Evolutionary conservation across 768 basidiomycete species (phyloP).

Genomic region (Boletus reticuloceps): DNA sequence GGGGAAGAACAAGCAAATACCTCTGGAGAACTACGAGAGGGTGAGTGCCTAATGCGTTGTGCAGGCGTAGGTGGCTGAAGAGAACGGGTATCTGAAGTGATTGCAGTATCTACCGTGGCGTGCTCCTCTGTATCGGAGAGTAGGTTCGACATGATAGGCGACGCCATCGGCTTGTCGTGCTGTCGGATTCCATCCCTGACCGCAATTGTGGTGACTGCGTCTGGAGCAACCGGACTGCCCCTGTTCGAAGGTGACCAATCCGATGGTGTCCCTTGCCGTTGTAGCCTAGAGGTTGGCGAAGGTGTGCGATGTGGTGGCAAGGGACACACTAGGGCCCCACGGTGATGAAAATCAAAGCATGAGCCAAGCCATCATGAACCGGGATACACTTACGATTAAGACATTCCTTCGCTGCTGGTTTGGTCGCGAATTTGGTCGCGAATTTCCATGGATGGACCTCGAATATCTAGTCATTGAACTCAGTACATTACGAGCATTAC

Average conservation of each 20-base stretch:
- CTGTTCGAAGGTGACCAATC: conserved; percentile 28
- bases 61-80: conserved; percentile 30
- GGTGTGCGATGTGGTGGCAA: conserved; percentile 6
- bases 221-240: conserved; percentile 14
- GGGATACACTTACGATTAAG: conserved; percentile 9
- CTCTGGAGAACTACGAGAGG: conserved; percentile 9
- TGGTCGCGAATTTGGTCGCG: conserved; percentile 5
- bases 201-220: background rate
- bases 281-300: conserved; percentile 2
- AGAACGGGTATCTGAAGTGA: conserved; percentile 11
- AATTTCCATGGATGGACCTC: conserved; percentile 15
- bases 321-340: background rate
- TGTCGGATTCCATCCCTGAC: background rate
- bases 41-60: conserved; percentile 17
- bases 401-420: conserved; percentile 5
- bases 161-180: background rate
- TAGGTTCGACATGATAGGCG: background rate
- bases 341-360: background rate
- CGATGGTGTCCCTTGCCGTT: conserved; percentile 28
- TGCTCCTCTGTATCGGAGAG: conserved; percentile 16
- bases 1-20: background rate
- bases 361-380: background rate
- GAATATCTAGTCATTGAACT: conserved; percentile 9
- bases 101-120: background rate
- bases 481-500: background rate